Conservation (phyloP, 2,329 filamentous ascomycete genomes). For the Ophiocordyceps australis region DNA sequence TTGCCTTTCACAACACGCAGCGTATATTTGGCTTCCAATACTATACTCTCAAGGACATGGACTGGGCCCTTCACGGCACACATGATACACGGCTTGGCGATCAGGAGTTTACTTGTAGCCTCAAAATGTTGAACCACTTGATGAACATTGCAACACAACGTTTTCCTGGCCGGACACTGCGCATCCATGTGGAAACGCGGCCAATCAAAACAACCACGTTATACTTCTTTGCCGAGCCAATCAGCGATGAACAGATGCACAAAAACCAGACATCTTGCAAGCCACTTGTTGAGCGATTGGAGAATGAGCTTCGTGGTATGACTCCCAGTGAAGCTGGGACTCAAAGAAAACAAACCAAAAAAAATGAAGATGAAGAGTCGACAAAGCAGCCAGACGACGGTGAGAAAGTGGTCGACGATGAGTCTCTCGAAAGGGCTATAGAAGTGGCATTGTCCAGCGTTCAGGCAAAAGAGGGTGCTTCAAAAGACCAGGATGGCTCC, state of each 20-base stretch:
- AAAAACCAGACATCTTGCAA: slow-evolving; percentile 53
- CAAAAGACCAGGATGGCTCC: not conserved
- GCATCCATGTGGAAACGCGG: slow-evolving; percentile 68
- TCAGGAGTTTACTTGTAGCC: slow-evolving; percentile 66
- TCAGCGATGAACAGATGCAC: slow-evolving; percentile 53
- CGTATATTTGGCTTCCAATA: slow-evolving; percentile 98
- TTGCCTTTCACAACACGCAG: slow-evolving; percentile 87
- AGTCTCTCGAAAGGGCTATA: not conserved
- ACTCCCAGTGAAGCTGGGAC: slow-evolving; percentile 12
- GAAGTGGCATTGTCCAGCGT: no score
- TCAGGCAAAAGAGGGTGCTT: not conserved
- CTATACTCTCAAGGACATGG: slow-evolving; percentile 72
- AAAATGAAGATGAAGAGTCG: slow-evolving; percentile 3
- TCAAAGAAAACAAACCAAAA: slow-evolving; percentile 4
- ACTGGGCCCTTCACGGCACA: slow-evolving; percentile 73
- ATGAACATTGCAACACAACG: slow-evolving; percentile 55
- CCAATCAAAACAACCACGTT: slow-evolving; percentile 43
- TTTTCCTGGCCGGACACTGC: slow-evolving; percentile 61
- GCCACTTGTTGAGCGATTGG: slow-evolving; percentile 48
- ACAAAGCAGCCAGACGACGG: not conserved
- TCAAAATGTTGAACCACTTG: slow-evolving; percentile 62
- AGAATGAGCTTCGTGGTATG: slow-evolving; percentile 40
- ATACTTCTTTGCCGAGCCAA: slow-evolving; percentile 81
- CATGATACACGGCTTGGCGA: slow-evolving; percentile 50
- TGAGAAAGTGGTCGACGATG: not conserved